Conservation (phyloP, 179 eudicot genomes). For the Sideroxylon spinosum region DNA sequence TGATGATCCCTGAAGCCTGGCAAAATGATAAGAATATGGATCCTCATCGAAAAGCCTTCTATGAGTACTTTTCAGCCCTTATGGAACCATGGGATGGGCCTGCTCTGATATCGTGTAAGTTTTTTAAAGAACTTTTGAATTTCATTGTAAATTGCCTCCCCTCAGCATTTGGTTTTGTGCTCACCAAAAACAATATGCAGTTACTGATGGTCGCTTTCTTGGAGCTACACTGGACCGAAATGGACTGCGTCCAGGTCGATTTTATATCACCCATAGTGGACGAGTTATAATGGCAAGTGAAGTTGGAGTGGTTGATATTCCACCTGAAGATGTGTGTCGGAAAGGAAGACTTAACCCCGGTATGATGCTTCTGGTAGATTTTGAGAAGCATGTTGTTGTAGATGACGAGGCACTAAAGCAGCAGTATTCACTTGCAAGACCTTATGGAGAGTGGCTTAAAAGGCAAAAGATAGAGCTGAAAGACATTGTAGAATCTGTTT, state of each 20-base stretch:
- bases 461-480: slow-evolving; percentile 74
- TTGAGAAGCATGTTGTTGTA: slow-evolving; percentile 88
- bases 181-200: slow-evolving; percentile 50
- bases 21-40: slow-evolving; percentile 99
- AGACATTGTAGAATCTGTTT: slow-evolving; percentile 81
- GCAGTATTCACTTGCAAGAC: slow-evolving; percentile 83
- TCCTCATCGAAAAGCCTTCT: slow-evolving; percentile 72
- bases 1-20: slow-evolving; percentile 99
- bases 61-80: slow-evolving; percentile 84
- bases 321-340: slow-evolving; percentile 82
- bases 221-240: slow-evolving; percentile 98
- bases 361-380: slow-evolving; percentile 99
- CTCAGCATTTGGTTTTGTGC: slow-evolving; percentile 17
- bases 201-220: slow-evolving; percentile 97
- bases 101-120: slow-evolving; percentile 90
- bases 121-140: slow-evolving; percentile 6
- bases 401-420: slow-evolving; percentile 94
- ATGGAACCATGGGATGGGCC: slow-evolving; percentile 99
- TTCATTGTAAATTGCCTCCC: background rate
- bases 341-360: slow-evolving; percentile 99
- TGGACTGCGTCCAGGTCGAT: slow-evolving; percentile 97
- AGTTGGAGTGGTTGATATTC: slow-evolving; percentile 92
- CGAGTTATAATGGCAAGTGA: slow-evolving; percentile 99
- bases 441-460: slow-evolving; percentile 92
- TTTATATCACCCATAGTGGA: slow-evolving; percentile 88